A percentile compares a stretch with the other conserved stretches of the same genome.
Evolutionary conservation across 805 yeast genomes (phyloP).

Genomic region (Ascoidea asiatica): DNA sequence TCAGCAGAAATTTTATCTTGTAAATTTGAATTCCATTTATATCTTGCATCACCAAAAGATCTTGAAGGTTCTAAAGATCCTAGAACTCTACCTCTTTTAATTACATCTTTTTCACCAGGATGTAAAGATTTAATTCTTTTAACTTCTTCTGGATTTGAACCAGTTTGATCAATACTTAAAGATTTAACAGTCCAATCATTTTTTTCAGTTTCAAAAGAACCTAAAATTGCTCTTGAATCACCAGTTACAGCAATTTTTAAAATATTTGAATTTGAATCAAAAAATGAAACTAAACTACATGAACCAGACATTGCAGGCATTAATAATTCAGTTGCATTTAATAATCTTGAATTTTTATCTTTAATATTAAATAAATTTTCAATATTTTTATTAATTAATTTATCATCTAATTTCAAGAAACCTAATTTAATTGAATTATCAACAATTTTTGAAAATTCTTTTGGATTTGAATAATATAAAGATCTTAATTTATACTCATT

Average conservation of each 20-base stretch:
- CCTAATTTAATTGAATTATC: constrained; percentile 76
- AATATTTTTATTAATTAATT: constrained; percentile 67
- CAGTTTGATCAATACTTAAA: constrained; percentile 85
- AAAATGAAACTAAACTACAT: constrained; percentile 80
- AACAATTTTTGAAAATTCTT: constrained; percentile 38
- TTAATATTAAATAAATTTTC: constrained; percentile 57
- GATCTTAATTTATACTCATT: no score
- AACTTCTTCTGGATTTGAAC: constrained; percentile 79
- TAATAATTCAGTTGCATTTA: constrained; percentile 51
- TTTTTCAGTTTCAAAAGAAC: constrained; percentile 39
- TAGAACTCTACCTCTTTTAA: constrained; percentile 77
- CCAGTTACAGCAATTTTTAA: constrained; percentile 92
- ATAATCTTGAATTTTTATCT: constrained; percentile 39
- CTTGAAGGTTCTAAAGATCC: constrained; percentile 93
- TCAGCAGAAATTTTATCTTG: constrained; percentile 63
- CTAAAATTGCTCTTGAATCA: constrained; percentile 85
- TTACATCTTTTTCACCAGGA: constrained; percentile 78
- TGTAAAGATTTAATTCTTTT: constrained; percentile 75
- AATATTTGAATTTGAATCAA: constrained; percentile 58
- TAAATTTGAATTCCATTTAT: constrained; percentile 64
- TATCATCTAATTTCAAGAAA: constrained; percentile 73
- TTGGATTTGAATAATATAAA: not conserved
- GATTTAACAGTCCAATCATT: constrained; percentile 83
- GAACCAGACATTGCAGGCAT: constrained; percentile 95
- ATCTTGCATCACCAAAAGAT: constrained; percentile 95